Percentiles rank a stretch among this genome's conserved stretches.
Evolutionary conservation across 2,329 filamentous ascomycete genomes (phyloP).

Genomic region (Pestalotiopsis fici): DNA sequence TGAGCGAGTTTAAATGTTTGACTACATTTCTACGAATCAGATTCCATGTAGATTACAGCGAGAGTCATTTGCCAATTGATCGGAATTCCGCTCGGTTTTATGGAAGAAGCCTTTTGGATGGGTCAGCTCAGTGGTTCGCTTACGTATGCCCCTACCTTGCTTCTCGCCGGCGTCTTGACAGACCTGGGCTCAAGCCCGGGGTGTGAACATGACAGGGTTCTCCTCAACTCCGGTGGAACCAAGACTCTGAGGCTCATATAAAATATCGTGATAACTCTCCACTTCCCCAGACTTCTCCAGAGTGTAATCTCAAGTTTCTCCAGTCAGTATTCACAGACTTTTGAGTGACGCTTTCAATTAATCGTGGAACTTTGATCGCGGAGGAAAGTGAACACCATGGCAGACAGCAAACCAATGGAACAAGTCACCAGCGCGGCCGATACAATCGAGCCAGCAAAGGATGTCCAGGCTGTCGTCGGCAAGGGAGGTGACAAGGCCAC

Average conservation of each 20-base stretch:
- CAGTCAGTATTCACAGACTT: neutral
- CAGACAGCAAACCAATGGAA: neutral
- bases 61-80: too few relatives aligned
- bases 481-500: slow-evolving; percentile 41
- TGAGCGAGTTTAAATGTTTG: too few relatives aligned
- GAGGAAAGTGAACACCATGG: neutral
- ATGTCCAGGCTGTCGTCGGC: neutral
- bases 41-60: too few relatives aligned
- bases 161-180: neutral
- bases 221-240: neutral
- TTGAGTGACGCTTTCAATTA: too few relatives aligned
- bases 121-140: too few relatives aligned
- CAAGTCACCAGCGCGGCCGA: neutral
- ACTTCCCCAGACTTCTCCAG: neutral
- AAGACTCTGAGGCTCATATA: neutral
- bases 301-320: neutral
- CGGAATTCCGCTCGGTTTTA: too few relatives aligned
- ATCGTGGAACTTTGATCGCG: neutral
- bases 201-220: slow-evolving; percentile 1
- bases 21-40: too few relatives aligned
- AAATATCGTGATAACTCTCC: neutral
- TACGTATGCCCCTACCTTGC: neutral
- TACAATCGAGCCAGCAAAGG: slow-evolving; percentile 1
- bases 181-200: neutral
- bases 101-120: too few relatives aligned